Conservation (phyloP, 176 grass and related monocot species). For the Panicum miliaceum region DNA sequence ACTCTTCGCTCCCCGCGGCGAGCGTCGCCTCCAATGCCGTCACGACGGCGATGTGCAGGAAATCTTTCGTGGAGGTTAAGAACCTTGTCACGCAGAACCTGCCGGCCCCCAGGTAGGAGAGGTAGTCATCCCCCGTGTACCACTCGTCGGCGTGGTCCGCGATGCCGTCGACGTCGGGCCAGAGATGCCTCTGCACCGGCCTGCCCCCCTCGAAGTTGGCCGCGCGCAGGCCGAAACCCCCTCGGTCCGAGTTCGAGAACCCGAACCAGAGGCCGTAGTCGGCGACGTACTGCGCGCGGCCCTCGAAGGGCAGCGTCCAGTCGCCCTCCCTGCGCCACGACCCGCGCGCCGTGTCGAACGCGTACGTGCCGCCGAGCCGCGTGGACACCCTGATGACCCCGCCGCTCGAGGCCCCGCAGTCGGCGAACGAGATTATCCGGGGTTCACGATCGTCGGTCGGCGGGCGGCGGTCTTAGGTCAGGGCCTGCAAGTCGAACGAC, state of each 20-base stretch:
- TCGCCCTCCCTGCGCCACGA: too few species aligned
- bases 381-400: too few species aligned
- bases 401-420: too few species aligned
- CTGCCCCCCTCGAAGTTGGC: not conserved
- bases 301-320: too few species aligned
- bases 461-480: not conserved
- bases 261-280: constrained; percentile 1
- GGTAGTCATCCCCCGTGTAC: not conserved
- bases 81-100: constrained; percentile 2
- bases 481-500: too few species aligned
- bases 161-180: not conserved
- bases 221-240: not conserved
- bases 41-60: not conserved
- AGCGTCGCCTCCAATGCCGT: not conserved
- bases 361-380: not conserved
- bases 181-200: not conserved
- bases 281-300: not conserved
- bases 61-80: not conserved
- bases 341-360: not conserved
- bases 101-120: not conserved
- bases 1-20: not conserved
- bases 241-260: not conserved
- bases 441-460: not conserved
- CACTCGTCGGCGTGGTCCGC: not conserved
- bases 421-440: not conserved